Evolutionary conservation across 2,329 filamentous ascomycete species (phyloP).

Genomic region (Talaromyces sp.): DNA sequence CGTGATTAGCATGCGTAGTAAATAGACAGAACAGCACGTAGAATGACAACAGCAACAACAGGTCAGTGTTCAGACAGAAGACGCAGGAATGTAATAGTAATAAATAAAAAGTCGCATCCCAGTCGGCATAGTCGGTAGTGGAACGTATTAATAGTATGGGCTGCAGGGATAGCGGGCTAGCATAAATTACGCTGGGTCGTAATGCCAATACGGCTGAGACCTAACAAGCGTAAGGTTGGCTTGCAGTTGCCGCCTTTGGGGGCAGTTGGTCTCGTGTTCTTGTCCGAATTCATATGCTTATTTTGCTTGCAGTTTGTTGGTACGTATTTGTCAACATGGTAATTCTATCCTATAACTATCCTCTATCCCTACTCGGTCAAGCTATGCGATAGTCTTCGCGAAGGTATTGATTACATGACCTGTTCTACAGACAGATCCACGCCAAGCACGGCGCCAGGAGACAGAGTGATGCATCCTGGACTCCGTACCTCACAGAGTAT

Average conservation of each 20-base stretch:
- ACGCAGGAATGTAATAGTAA: background rate
- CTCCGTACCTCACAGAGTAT: background rate
- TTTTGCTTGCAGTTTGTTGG: too few species aligned
- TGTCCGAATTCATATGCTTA: too few species aligned
- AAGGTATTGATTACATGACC: background rate
- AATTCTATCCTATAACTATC: background rate
- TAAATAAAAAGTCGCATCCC: constrained; percentile 6
- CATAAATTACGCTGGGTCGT: background rate
- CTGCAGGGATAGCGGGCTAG: background rate
- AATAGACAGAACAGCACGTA: background rate
- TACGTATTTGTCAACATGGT: too few species aligned
- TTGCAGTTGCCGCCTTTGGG: background rate
- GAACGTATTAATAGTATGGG: constrained; percentile 7
- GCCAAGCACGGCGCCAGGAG: background rate
- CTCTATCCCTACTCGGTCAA: too few species aligned
- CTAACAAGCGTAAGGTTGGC: constrained; percentile 7
- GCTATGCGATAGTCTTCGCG: too few species aligned
- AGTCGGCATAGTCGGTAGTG: constrained; percentile 7
- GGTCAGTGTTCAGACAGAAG: background rate
- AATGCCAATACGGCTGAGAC: background rate
- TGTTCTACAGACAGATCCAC: background rate
- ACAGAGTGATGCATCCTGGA: background rate
- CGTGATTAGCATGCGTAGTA: background rate
- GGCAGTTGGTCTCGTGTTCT: constrained; percentile 12
- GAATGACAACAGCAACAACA: background rate